phyloP scores from a whole-genome alignment of 495 filamentous ascomycete genomes.

The Astrothelium macrocarpum region DNA sequence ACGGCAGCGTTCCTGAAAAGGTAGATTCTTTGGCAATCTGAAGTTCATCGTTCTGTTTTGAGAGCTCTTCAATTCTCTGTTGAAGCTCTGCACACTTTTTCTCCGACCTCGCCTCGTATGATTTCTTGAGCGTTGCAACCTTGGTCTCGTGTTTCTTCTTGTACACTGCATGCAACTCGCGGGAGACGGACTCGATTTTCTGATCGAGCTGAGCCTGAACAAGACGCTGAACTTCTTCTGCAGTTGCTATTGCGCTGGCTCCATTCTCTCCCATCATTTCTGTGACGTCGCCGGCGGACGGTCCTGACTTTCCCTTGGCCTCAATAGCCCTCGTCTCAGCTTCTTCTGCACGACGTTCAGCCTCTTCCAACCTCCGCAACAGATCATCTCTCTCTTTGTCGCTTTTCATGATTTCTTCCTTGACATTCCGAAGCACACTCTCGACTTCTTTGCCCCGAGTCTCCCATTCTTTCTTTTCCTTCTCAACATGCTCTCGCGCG shows the following conservation, averaged over 20 bases:
- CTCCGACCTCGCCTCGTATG: conserved; percentile 82
- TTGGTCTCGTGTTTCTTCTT: conserved; percentile 95
- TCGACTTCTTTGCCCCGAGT: conserved; percentile 79
- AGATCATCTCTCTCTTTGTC: conserved; percentile 70
- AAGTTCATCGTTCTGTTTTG: conserved; percentile 65
- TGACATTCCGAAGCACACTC: conserved; percentile 61
- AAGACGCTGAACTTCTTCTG: conserved; percentile 20
- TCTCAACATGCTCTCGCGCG: conserved; percentile 55
- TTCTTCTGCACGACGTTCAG: conserved; percentile 53
- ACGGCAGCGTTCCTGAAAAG: conserved; percentile 47
- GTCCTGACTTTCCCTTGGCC: conserved; percentile 24
- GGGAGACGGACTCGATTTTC: conserved; percentile 82
- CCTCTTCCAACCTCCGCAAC: conserved; percentile 59
- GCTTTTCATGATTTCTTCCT: conserved; percentile 65
- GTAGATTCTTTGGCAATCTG: conserved; percentile 53
- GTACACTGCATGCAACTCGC: conserved; percentile 86
- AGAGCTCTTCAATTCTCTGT: conserved; percentile 53
- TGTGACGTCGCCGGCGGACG: conserved; percentile 17
- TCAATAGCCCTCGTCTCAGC: conserved; percentile 32
- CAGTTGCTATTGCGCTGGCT: conserved; percentile 8
- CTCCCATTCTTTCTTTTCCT: conserved; percentile 78
- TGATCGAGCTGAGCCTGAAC: conserved; percentile 44
- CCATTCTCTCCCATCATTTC: conserved; percentile 13
- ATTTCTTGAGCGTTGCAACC: conserved; percentile 87
- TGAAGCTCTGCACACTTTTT: conserved; percentile 73